A percentile compares a stretch with the other conserved stretches of the same genome.
phyloP scores from a whole-genome alignment of 2,329 filamentous ascomycete species.

The Colletotrichum nymphaeae region DNA sequence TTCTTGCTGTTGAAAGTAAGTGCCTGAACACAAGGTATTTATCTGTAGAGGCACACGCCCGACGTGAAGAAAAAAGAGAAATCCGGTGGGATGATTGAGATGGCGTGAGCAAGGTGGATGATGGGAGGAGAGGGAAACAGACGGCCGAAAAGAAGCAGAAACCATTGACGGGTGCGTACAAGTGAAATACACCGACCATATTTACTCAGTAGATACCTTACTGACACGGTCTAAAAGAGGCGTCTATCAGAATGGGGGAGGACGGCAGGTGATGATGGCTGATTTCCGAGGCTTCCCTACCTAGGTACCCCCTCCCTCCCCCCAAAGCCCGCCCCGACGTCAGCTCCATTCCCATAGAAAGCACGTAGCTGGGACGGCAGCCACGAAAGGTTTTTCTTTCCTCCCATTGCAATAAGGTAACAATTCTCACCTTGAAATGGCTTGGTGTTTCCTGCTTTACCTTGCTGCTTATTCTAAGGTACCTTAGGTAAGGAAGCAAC shows the following conservation, averaged over 20 bases:
- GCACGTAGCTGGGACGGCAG: neutral
- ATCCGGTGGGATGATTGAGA: neutral
- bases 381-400: neutral
- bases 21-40: neutral
- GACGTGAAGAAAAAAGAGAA: neutral
- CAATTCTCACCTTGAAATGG: neutral
- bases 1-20: neutral
- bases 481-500: no score
- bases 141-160: neutral
- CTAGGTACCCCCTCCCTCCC: neutral
- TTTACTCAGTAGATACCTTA: no score
- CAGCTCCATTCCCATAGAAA: neutral
- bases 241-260: constrained; percentile 9
- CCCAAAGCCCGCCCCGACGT: neutral
- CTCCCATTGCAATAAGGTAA: neutral
- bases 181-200: no score
- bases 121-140: neutral
- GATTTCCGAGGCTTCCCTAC: neutral
- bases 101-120: neutral
- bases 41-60: neutral
- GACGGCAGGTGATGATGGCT: neutral
- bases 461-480: neutral
- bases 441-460: neutral
- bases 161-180: constrained; percentile 1
- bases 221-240: neutral